A percentile compares a stretch with the other conserved stretches of the same genome.
Evolutionary conservation across 2,329 filamentous ascomycete genomes (phyloP).

Genomic region (Cryphonectria japonica): DNA sequence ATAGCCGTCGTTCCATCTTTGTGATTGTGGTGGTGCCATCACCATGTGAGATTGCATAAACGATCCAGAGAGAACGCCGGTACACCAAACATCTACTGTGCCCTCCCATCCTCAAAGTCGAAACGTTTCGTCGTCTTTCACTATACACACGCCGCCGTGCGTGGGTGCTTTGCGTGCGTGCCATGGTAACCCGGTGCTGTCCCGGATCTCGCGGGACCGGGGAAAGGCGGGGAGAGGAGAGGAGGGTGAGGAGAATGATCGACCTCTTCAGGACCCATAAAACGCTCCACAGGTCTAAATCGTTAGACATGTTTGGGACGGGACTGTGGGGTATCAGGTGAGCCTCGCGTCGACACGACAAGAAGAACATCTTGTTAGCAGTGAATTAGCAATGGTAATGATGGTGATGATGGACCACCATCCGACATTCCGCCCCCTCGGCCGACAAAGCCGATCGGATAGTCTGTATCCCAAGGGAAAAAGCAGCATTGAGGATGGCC

Average conservation of each 20-base stretch:
- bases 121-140: background rate
- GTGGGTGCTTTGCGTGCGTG: no score
- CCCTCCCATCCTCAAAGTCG: background rate
- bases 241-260: background rate
- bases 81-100: no score
- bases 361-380: background rate
- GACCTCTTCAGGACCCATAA: background rate
- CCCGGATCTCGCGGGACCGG: background rate
- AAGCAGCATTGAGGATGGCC: background rate
- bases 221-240: conserved; percentile 6
- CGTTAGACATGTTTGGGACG: background rate
- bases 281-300: background rate
- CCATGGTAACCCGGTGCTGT: background rate
- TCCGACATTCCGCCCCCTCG: background rate
- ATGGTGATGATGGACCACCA: background rate
- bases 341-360: background rate
- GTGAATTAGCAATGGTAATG: background rate
- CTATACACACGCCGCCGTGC: background rate
- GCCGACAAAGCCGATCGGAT: background rate
- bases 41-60: background rate
- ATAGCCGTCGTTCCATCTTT: background rate
- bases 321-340: background rate
- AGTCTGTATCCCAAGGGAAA: background rate
- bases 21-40: background rate
- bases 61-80: background rate